Percentiles rank a stretch among this genome's conserved stretches.
Evolutionary conservation across 1,284 basidiomycete genomes (phyloP).

Genomic region (Irpex sp.): DNA sequence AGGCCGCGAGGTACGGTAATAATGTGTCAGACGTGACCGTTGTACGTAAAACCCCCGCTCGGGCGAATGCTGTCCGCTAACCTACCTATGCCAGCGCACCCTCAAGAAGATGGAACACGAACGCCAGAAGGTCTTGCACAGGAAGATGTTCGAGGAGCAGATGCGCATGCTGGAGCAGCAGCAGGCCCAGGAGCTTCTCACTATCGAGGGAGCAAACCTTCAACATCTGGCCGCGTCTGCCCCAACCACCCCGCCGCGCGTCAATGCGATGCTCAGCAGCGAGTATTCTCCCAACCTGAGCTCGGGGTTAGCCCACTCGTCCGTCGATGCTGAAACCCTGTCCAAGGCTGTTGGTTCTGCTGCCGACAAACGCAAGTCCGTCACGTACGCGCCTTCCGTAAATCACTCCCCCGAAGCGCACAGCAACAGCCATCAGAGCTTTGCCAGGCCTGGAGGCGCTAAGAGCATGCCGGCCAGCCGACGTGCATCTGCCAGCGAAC

Average conservation of each 20-base stretch:
- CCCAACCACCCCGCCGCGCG: constrained; percentile 77
- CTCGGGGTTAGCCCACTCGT: constrained; percentile 40
- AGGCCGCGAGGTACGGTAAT: constrained; percentile 80
- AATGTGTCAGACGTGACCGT: constrained; percentile 80
- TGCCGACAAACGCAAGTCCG: constrained; percentile 79
- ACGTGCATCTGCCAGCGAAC: constrained; percentile 75
- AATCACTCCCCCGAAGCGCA: constrained; percentile 67
- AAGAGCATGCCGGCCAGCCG: constrained; percentile 88
- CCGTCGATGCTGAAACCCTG: constrained; percentile 58
- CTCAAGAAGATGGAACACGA: constrained; percentile 90
- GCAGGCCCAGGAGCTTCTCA: constrained; percentile 82
- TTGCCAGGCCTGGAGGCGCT: constrained; percentile 64
- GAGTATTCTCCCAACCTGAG: constrained; percentile 41
- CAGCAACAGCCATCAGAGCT: constrained; percentile 44
- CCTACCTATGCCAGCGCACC: constrained; percentile 58
- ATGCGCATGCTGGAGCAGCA: constrained; percentile 90
- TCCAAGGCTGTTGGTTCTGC: constrained; percentile 64
- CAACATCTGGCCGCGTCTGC: constrained; percentile 78
- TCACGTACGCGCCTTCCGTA: constrained; percentile 76
- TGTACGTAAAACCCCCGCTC: constrained; percentile 43
- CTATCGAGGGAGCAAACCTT: constrained; percentile 48
- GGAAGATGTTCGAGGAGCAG: constrained; percentile 90
- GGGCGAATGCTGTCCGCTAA: not conserved
- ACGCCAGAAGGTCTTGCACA: constrained; percentile 79
- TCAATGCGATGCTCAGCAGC: constrained; percentile 53